phyloP scores from a whole-genome alignment of 176 grass and related monocot genomes.

The Avena insularis region DNA sequence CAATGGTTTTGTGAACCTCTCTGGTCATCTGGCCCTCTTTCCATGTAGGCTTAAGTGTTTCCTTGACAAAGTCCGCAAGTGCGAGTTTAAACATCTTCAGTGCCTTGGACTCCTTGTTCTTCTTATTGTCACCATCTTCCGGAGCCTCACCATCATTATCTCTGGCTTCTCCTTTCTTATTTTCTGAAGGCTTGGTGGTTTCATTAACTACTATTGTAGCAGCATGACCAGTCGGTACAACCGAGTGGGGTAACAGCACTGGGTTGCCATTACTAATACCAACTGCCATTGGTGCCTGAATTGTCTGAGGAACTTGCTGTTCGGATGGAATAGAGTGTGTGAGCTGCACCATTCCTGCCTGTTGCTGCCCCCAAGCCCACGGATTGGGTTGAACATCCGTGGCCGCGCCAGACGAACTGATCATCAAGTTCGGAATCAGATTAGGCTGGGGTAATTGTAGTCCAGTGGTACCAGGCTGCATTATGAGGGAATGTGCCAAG shows the following conservation, averaged over 20 bases:
- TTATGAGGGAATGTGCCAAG: slow-evolving; percentile 75
- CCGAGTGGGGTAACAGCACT: slow-evolving; percentile 38
- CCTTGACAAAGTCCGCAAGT: slow-evolving; percentile 90
- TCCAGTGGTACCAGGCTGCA: slow-evolving; percentile 51
- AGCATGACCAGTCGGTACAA: slow-evolving; percentile 14
- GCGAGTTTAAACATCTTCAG: slow-evolving; percentile 86
- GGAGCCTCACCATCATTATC: slow-evolving; percentile 50
- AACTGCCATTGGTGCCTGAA: slow-evolving; percentile 42
- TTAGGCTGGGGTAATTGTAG: slow-evolving; percentile 49
- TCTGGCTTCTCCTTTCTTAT: slow-evolving; percentile 58
- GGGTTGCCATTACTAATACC: slow-evolving; percentile 43
- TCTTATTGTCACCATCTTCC: slow-evolving; percentile 63
- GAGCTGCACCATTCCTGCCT: slow-evolving; percentile 42
- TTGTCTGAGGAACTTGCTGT: slow-evolving; percentile 41
- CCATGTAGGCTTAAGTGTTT: slow-evolving; percentile 89
- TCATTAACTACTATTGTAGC: slow-evolving; percentile 45
- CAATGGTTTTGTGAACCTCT: slow-evolving; percentile 92
- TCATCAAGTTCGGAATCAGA: slow-evolving; percentile 42
- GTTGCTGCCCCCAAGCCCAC: slow-evolving; percentile 53
- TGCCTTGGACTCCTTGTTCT: slow-evolving; percentile 74
- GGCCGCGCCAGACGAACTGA: slow-evolving; percentile 28
- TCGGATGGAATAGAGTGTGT: slow-evolving; percentile 44
- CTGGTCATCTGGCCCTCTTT: slow-evolving; percentile 94
- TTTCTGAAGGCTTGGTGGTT: slow-evolving; percentile 42
- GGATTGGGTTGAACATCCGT: slow-evolving; percentile 49